A percentile compares a stretch with the other conserved stretches of the same genome.
Conservation (phyloP, 257 asterid species). For the Verbena officinalis region DNA sequence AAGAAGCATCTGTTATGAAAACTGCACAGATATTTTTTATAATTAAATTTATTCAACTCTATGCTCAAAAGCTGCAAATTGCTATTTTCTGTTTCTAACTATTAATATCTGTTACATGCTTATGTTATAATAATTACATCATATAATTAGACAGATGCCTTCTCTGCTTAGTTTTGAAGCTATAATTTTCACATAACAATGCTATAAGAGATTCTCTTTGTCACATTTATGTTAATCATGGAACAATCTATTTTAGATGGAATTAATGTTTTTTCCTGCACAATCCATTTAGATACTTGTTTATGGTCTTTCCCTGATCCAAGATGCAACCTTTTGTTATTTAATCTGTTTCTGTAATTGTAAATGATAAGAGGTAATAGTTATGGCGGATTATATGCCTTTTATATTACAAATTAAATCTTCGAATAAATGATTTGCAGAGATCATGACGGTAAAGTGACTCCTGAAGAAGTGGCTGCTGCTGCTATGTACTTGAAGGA, state of each 20-base stretch:
- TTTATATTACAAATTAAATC: no score
- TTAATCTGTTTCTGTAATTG: conserved; percentile 2
- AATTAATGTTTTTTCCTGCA: neutral
- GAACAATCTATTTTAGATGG: neutral
- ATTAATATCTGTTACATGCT: no score
- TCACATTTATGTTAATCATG: no score
- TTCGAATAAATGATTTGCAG: no score
- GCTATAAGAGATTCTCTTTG: no score
- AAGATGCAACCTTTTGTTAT: neutral
- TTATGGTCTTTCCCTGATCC: neutral
- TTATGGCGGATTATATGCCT: no score
- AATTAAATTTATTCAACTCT: neutral
- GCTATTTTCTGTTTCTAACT: no score
- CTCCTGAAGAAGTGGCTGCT: conserved; percentile 86
- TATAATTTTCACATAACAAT: no score
- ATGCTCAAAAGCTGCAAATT: neutral
- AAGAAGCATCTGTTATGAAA: neutral
- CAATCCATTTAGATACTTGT: neutral
- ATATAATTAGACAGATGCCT: no score
- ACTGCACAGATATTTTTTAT: neutral
- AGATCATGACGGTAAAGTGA: conserved; percentile 87
- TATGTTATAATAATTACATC: no score
- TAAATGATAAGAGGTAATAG: no score
- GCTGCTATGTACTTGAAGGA: conserved; percentile 80
- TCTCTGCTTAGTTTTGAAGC: no score